These are phyloP conservation scores for Immersiporthe knoxdaviesiana DNA, from an alignment of 2,329 filamentous ascomycete species.

Conservation along the genomic window DNA sequence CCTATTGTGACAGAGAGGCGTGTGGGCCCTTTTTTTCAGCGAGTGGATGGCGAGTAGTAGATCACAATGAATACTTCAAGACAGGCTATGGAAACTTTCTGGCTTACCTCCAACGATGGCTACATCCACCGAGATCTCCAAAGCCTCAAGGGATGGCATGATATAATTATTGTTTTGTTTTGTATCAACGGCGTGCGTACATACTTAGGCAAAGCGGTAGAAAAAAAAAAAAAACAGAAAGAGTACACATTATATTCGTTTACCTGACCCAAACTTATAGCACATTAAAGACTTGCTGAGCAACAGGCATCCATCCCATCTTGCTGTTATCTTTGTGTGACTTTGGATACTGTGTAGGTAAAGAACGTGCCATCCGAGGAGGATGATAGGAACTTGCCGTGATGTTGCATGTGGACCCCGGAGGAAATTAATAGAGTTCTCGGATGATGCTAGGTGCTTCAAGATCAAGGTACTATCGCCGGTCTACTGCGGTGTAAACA, in stretches of 20 bases:
- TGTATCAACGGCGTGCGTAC: neutral
- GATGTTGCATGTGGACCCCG: neutral
- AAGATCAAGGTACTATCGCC: neutral
- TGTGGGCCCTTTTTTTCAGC: neutral
- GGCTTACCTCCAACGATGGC: conserved; percentile 6
- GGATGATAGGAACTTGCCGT: neutral
- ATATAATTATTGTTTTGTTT: neutral
- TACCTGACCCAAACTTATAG: neutral
- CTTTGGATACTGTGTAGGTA: neutral
- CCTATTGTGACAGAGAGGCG: neutral
- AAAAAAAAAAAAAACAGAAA: too few species aligned
- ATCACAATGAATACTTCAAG: too few species aligned
- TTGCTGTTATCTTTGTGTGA: neutral
- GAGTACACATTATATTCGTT: too few species aligned
- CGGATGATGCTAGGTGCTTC: neutral
- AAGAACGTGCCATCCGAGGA: neutral
- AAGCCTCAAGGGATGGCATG: neutral
- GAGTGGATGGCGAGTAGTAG: neutral
- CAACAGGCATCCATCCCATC: neutral
- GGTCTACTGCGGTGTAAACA: too few species aligned
- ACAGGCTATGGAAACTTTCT: neutral
- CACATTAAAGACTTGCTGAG: neutral
- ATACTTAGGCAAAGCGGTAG: neutral
- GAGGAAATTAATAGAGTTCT: neutral
- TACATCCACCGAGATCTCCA: neutral